Percentiles rank a stretch among this genome's conserved stretches.
Evolutionary conservation across 202 grass and related monocot genomes (phyloP).

Genomic region (Schoenoplectus triqueter): DNA sequence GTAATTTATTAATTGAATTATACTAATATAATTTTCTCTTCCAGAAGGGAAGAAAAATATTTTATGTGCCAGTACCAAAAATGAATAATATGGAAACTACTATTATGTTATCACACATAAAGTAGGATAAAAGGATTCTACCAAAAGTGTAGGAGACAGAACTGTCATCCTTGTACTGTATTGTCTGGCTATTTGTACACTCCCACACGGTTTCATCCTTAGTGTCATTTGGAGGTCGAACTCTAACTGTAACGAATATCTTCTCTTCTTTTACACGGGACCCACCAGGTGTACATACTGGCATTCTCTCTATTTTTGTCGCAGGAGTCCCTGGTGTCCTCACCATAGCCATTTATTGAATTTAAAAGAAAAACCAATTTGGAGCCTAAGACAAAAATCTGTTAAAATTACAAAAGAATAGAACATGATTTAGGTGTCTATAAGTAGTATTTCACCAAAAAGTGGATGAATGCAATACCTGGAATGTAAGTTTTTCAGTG

Average conservation of each 20-base stretch:
- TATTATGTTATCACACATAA: constrained; percentile 9
- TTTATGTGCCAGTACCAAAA: not conserved
- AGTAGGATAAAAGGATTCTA: constrained; percentile 43
- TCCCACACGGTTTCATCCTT: constrained; percentile 83
- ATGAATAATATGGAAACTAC: not conserved
- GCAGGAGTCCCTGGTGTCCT: constrained; percentile 67
- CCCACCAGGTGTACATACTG: constrained; percentile 66
- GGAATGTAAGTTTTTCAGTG: not conserved
- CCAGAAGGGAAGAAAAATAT: constrained; percentile 29
- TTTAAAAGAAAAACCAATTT: not conserved
- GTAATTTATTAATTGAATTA: constrained; percentile 25
- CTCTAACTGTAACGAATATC: constrained; percentile 94
- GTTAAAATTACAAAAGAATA: not conserved
- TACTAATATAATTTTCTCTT: not conserved
- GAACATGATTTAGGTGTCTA: not conserved
- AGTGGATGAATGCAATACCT: not conserved
- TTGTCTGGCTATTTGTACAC: constrained; percentile 64
- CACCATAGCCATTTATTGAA: constrained; percentile 24
- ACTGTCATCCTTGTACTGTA: constrained; percentile 66
- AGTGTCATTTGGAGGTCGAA: constrained; percentile 65
- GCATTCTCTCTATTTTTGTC: constrained; percentile 76
- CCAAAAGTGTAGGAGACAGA: constrained; percentile 84
- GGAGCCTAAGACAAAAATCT: constrained; percentile 18
- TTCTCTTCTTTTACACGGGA: constrained; percentile 90
- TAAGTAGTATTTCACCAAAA: not conserved